These are phyloP conservation scores for Ceratocystis cubensis DNA, from an alignment of 2,329 filamentous ascomycete genomes.

Conservation along the genomic window DNA sequence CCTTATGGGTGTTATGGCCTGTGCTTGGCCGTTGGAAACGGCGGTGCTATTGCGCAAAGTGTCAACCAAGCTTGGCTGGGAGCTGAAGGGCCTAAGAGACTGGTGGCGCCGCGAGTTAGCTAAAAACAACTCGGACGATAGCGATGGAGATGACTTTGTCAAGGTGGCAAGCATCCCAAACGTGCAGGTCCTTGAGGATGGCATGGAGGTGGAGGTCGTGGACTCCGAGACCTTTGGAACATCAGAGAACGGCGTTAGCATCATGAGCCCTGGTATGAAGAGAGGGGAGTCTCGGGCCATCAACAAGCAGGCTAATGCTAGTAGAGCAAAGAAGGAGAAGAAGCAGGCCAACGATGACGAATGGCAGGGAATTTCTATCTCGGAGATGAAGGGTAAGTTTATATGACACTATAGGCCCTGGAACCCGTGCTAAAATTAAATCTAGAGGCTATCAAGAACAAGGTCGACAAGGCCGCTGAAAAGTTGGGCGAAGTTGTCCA, in stretches of 20 bases:
- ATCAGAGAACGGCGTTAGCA: constrained; percentile 15
- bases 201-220: constrained; percentile 18
- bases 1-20: constrained; percentile 10
- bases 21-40: constrained; percentile 19
- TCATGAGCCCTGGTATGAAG: constrained; percentile 9
- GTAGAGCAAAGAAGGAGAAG: neutral
- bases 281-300: constrained; percentile 13
- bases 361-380: constrained; percentile 15
- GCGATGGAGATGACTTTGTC: constrained; percentile 12
- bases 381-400: constrained; percentile 17
- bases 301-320: constrained; percentile 15
- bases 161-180: neutral
- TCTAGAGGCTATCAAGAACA: constrained; percentile 14
- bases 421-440: neutral
- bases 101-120: constrained; percentile 18
- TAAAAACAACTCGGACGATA: constrained; percentile 14
- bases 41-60: constrained; percentile 15
- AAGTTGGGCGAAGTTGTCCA: constrained; percentile 12
- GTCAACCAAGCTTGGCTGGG: constrained; percentile 18
- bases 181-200: constrained; percentile 14
- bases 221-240: constrained; percentile 18
- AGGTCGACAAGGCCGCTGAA: constrained; percentile 7
- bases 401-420: neutral
- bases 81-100: constrained; percentile 8
- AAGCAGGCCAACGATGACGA: neutral